Evolutionary conservation across 371 early-diverging fungal genomes (phyloP).

Genomic region (Rhizopus sp.): DNA sequence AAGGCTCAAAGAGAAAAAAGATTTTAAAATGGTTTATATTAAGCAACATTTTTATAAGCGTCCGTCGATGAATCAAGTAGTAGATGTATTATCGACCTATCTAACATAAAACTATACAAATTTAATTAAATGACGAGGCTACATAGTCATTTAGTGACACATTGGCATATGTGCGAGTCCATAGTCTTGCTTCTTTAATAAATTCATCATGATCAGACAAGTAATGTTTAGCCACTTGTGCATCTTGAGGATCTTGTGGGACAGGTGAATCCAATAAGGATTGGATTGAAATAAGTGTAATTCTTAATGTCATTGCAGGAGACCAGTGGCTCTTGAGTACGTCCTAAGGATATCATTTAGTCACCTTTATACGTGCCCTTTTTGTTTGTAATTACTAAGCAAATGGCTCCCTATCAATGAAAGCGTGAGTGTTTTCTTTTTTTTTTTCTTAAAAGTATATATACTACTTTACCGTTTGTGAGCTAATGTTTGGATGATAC

Average conservation of each 20-base stretch:
- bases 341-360: constrained; percentile 5
- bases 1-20: constrained; percentile 5
- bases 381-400: constrained; percentile 30
- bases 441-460: background rate
- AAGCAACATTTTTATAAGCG: constrained; percentile 3
- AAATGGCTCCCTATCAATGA: constrained; percentile 47
- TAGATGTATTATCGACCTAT: constrained; percentile 25
- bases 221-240: constrained; percentile 25
- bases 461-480: constrained; percentile 48
- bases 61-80: constrained; percentile 30
- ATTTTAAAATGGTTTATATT: background rate
- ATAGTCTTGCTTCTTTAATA: constrained; percentile 5
- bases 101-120: constrained; percentile 8
- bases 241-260: constrained; percentile 50
- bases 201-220: constrained; percentile 8
- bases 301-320: constrained; percentile 47
- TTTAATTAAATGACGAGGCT: background rate
- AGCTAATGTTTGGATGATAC: constrained; percentile 58
- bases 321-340: constrained; percentile 54
- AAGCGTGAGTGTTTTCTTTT: background rate
- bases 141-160: constrained; percentile 4
- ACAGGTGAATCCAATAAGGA: constrained; percentile 54
- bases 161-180: constrained; percentile 16
- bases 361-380: too few relatives aligned
- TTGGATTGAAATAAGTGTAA: constrained; percentile 51